Conservation (phyloP, 2,329 filamentous ascomycete species). For the Blastomyces percursus region DNA sequence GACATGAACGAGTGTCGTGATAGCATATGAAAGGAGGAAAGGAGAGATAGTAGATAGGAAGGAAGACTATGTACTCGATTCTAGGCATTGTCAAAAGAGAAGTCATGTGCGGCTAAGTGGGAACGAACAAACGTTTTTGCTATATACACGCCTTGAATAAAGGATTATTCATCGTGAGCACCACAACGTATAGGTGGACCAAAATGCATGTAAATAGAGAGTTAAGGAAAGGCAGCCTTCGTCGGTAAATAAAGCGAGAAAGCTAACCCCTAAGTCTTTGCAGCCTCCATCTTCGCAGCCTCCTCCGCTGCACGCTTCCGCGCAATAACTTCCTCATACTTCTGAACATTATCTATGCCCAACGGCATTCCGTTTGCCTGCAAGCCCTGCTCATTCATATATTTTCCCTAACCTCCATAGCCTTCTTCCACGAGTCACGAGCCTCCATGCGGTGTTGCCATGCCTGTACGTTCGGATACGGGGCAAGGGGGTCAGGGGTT, state of each 20-base stretch:
- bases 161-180: not conserved
- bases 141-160: not conserved
- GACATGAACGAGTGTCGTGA: not conserved
- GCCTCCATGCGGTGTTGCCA: slow-evolving; percentile 24
- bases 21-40: not conserved
- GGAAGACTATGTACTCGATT: not conserved
- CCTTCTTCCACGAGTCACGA: slow-evolving; percentile 20
- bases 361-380: not conserved
- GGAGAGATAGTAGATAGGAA: not conserved
- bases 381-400: not conserved
- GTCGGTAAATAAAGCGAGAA: not conserved
- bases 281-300: not conserved
- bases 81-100: not conserved
- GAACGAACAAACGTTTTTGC: not conserved
- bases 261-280: not conserved
- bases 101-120: not conserved
- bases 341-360: not conserved
- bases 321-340: not conserved
- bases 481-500: slow-evolving; percentile 19
- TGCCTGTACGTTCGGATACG: slow-evolving; percentile 21
- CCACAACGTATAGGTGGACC: not conserved
- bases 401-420: not conserved
- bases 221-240: not conserved
- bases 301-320: not conserved
- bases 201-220: not conserved